phyloP scores from a whole-genome alignment of 176 grass and related monocot species.

The Rhynchospora pubera region DNA sequence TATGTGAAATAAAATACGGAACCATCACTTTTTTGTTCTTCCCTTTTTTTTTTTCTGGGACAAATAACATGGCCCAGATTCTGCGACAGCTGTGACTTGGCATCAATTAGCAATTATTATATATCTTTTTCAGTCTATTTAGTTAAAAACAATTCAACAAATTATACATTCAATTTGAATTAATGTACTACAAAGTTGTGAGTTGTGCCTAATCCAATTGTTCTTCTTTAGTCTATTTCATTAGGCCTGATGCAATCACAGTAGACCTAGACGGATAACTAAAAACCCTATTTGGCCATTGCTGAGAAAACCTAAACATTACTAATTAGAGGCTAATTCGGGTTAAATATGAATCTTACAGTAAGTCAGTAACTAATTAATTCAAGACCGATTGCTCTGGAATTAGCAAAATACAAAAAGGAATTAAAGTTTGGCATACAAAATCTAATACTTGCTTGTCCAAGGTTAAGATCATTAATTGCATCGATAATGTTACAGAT shows the following conservation, averaged over 20 bases:
- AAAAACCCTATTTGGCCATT: background rate
- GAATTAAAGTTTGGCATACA: background rate
- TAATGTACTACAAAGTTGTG: background rate
- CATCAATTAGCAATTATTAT: no score
- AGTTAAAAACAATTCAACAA: no score
- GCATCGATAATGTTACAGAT: background rate
- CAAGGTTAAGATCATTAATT: slow-evolving; percentile 15
- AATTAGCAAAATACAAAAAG: background rate
- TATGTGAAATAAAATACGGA: no score
- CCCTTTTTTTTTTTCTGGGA: no score
- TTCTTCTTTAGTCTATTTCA: background rate
- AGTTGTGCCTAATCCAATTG: background rate
- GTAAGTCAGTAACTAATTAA: no score
- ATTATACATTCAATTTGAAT: no score
- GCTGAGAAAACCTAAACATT: background rate
- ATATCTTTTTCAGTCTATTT: no score
- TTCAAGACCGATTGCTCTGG: background rate
- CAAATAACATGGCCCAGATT: no score
- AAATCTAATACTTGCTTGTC: background rate
- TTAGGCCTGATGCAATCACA: background rate
- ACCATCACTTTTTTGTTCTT: no score
- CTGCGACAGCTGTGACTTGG: no score
- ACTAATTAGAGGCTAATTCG: background rate
- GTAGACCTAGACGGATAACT: background rate
- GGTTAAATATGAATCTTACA: background rate